Conservation (phyloP, 2,329 filamentous ascomycete species). For the Colletotrichum euphorbiae region DNA sequence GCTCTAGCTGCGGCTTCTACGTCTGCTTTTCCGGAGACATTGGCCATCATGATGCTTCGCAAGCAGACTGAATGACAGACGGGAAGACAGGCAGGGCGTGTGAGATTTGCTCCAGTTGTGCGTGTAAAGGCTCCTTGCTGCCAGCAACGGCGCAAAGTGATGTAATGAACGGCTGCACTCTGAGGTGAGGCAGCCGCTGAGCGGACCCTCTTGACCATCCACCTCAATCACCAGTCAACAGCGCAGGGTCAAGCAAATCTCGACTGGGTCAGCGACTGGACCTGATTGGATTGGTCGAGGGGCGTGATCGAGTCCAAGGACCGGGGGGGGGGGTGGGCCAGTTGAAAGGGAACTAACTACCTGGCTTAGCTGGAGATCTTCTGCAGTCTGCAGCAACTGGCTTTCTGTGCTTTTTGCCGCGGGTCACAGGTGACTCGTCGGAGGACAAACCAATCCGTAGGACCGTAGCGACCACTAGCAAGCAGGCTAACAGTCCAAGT, state of each 20-base stretch:
- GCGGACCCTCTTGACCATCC: constrained; percentile 4
- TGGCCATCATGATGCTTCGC: constrained; percentile 6
- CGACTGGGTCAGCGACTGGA: constrained; percentile 7
- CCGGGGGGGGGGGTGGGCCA: constrained; percentile 21
- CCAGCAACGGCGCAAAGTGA: constrained; percentile 21
- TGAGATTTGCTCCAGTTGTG: constrained; percentile 1
- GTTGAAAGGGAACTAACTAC: constrained; percentile 24
- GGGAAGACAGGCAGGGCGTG: neutral
- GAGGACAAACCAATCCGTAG: constrained; percentile 7
- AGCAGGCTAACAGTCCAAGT: neutral
- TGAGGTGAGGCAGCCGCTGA: constrained; percentile 26
- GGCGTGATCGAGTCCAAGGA: constrained; percentile 14
- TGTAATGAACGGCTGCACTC: constrained; percentile 25
- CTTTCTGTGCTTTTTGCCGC: constrained; percentile 5
- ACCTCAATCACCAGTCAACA: constrained; percentile 6
- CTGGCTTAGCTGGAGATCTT: constrained; percentile 35
- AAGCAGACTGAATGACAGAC: neutral
- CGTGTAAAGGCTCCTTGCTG: constrained; percentile 3
- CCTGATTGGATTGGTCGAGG: constrained; percentile 23
- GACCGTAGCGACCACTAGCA: neutral
- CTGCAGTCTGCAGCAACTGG: constrained; percentile 25
- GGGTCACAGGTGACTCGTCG: constrained; percentile 17
- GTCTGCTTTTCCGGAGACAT: neutral
- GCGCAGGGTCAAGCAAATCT: constrained; percentile 20
- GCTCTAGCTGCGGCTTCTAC: neutral